phyloP scores from a whole-genome alignment of 2,329 filamentous ascomycete species.

The Ophiostoma novo-ulmi region DNA sequence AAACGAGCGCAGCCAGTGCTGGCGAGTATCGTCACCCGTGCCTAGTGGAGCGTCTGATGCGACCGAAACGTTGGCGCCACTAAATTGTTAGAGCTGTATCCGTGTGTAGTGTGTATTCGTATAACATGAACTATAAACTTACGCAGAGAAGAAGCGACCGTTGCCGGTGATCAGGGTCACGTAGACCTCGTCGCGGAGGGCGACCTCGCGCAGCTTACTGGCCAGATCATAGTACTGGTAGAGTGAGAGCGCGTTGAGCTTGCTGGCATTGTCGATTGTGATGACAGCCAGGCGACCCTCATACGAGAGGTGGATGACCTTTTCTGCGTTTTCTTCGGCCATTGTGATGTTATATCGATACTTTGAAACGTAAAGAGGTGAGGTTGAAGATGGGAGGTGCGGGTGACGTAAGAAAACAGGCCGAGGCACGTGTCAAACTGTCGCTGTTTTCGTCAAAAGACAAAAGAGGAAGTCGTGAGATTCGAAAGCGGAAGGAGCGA shows the following conservation, averaged over 20 bases:
- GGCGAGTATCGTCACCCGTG: conserved; percentile 37
- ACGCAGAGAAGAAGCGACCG: conserved; percentile 87
- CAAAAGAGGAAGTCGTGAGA: background rate
- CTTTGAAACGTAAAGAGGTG: background rate
- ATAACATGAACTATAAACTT: conserved; percentile 33
- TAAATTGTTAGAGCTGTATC: conserved; percentile 34
- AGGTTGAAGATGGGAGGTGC: background rate
- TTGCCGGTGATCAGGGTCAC: conserved; percentile 81
- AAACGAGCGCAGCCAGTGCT: conserved; percentile 63
- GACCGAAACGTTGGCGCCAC: conserved; percentile 72
- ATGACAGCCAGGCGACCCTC: conserved; percentile 71
- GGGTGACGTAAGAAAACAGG: background rate
- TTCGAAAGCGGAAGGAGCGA: background rate
- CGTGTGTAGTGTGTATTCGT: background rate
- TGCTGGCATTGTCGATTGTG: conserved; percentile 77
- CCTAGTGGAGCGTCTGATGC: conserved; percentile 38
- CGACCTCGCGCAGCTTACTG: conserved; percentile 69
- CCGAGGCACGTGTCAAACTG: conserved; percentile 7
- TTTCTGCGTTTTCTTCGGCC: conserved; percentile 12
- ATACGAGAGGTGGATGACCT: conserved; percentile 55
- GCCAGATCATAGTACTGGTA: conserved; percentile 74
- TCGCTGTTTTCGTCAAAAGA: background rate
- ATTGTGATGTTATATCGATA: conserved; percentile 11
- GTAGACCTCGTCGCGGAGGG: conserved; percentile 70
- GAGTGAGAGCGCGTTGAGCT: conserved; percentile 76